phyloP scores from a whole-genome alignment of 2,329 filamentous ascomycete genomes.

The Colletotrichum sp. region DNA sequence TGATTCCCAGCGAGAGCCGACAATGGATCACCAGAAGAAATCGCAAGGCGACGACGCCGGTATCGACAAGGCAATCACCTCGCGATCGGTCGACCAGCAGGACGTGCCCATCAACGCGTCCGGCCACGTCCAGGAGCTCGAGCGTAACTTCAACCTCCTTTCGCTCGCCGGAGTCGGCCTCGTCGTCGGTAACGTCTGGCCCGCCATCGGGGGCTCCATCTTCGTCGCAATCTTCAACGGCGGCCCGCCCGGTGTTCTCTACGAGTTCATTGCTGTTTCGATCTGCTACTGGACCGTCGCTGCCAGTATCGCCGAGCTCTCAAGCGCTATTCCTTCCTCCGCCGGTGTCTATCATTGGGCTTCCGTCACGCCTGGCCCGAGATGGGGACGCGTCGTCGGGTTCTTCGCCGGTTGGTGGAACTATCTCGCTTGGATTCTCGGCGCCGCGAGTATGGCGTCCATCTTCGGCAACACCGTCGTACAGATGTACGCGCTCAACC shows the following conservation, averaged over 20 bases:
- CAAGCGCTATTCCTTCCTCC: conserved; percentile 64
- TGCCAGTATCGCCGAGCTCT: conserved; percentile 63
- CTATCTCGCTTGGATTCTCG: conserved; percentile 45
- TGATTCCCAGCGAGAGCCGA: not conserved
- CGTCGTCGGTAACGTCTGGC: conserved; percentile 47
- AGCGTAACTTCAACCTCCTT: conserved; percentile 42
- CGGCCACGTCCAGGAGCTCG: conserved; percentile 43
- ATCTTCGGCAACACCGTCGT: conserved; percentile 46
- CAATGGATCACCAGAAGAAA: conserved; percentile 4
- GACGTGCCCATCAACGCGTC: conserved; percentile 37
- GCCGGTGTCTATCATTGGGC: conserved; percentile 68
- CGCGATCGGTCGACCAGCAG: conserved; percentile 2
- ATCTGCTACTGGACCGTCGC: conserved; percentile 63
- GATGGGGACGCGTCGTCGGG: conserved; percentile 53
- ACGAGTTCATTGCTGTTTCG: conserved; percentile 58
- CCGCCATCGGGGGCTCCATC: conserved; percentile 46
- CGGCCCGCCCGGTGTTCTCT: conserved; percentile 64
- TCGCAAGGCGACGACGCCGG: not conserved
- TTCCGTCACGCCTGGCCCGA: conserved; percentile 56
- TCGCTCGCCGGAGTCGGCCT: conserved; percentile 45
- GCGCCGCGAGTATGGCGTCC: conserved; percentile 41
- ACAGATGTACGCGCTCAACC: conserved; percentile 47
- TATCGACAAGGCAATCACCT: not conserved
- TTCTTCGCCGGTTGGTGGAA: conserved; percentile 53
- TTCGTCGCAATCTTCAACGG: conserved; percentile 63